Conservation (phyloP, 176 grass and related monocot species). For the Oryza longistaminata region DNA sequence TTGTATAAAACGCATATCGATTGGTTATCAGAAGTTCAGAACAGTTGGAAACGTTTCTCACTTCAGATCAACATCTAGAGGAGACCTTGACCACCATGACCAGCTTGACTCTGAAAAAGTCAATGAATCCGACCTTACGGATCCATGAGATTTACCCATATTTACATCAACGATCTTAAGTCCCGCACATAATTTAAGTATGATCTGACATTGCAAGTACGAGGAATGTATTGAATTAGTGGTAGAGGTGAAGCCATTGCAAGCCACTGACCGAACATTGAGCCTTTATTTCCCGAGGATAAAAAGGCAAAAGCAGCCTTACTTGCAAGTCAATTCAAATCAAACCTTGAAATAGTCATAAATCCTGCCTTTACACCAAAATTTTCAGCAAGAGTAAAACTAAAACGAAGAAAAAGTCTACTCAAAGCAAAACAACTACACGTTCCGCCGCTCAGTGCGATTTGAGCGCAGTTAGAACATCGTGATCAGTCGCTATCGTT, state of each 20-base stretch:
- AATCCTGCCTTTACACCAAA: constrained; percentile 25
- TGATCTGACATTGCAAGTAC: neutral
- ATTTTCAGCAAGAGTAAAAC: constrained; percentile 19
- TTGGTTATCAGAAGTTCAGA: neutral
- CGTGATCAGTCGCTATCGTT: neutral
- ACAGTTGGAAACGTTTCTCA: neutral
- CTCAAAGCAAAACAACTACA: constrained; percentile 24
- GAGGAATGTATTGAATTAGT: neutral
- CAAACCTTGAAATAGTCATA: constrained; percentile 26
- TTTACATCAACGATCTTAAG: neutral
- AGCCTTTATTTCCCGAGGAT: neutral
- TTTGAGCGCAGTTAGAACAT: neutral
- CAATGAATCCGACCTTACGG: neutral
- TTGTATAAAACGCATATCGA: neutral
- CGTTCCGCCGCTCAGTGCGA: neutral
- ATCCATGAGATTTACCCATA: neutral
- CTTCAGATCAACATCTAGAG: neutral
- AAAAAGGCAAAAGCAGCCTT: neutral
- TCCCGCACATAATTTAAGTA: neutral
- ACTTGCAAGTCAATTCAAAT: constrained; percentile 48
- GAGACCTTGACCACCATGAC: neutral
- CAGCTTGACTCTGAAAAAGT: neutral
- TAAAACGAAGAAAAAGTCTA: neutral
- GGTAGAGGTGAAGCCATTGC: neutral
- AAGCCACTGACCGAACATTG: neutral